Conservation (phyloP, 192 early-diverging fungal genomes). For the Mortierella alpina region DNA sequence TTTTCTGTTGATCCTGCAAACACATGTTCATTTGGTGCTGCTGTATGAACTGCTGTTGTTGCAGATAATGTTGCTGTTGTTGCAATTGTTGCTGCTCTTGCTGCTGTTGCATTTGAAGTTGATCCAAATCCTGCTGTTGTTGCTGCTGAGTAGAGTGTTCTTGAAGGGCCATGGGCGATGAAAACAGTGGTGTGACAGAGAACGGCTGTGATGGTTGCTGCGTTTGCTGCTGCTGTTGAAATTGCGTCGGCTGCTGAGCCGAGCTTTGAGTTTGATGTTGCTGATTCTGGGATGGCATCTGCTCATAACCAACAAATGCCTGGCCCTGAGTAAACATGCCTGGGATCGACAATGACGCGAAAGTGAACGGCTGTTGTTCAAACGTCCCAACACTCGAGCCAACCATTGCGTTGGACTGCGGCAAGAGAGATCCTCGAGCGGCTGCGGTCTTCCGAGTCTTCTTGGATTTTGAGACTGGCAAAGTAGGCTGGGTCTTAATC, state of each 20-base stretch:
- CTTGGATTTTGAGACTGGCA: constrained; percentile 12
- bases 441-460: constrained; percentile 12
- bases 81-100: constrained; percentile 16
- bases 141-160: constrained; percentile 14
- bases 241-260: constrained; percentile 7
- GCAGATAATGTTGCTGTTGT: constrained; percentile 27
- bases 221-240: constrained; percentile 7
- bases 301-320: constrained; percentile 32
- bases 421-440: constrained; percentile 22
- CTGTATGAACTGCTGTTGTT: constrained; percentile 44
- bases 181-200: constrained; percentile 39
- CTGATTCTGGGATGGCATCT: constrained; percentile 7
- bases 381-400: neutral
- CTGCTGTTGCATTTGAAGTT: constrained; percentile 5
- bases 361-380: constrained; percentile 16
- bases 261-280: constrained; percentile 8
- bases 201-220: constrained; percentile 29
- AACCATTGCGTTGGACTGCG: neutral
- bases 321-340: constrained; percentile 50
- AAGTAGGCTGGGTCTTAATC: too few relatives aligned
- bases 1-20: constrained; percentile 33
- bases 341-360: constrained; percentile 41
- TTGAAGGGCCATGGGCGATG: constrained; percentile 33
- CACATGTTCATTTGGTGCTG: constrained; percentile 40
- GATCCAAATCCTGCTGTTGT: constrained; percentile 10